A percentile compares a stretch with the other conserved stretches of the same genome.
These are phyloP conservation scores for Choanephora cucurbitarum DNA, from an alignment of 371 early-diverging fungal genomes.

Conservation along the genomic window DNA sequence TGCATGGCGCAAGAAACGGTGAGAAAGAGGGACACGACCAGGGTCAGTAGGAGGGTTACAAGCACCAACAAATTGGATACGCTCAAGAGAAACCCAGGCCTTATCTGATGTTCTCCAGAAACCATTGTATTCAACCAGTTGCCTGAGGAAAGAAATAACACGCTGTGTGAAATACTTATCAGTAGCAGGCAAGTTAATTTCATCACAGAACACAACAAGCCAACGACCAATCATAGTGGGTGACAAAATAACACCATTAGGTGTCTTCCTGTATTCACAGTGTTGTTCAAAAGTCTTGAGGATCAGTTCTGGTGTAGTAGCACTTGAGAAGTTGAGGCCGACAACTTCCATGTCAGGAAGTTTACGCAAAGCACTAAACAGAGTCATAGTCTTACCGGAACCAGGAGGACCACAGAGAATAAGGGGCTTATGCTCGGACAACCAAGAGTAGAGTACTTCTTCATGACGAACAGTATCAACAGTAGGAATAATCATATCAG, in stretches of 20 bases:
- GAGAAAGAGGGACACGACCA: slow-evolving; percentile 94
- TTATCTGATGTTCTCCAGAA: slow-evolving; percentile 94
- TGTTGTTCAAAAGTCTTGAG: slow-evolving; percentile 97
- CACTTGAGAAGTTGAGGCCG: slow-evolving; percentile 97
- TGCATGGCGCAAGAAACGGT: slow-evolving; percentile 95
- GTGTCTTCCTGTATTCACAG: slow-evolving; percentile 97
- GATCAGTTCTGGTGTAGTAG: slow-evolving; percentile 94
- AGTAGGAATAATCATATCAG: slow-evolving; percentile 97
- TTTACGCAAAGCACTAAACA: slow-evolving; percentile 94
- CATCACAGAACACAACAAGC: slow-evolving; percentile 99
- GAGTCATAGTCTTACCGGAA: slow-evolving; percentile 98
- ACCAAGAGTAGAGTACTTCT: slow-evolving; percentile 92
- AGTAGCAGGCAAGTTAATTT: slow-evolving; percentile 95
- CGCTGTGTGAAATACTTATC: slow-evolving; percentile 98
- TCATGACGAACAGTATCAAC: slow-evolving; percentile 98
- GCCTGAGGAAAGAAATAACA: slow-evolving; percentile 95
- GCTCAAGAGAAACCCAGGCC: slow-evolving; percentile 91
- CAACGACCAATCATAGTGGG: slow-evolving; percentile 88
- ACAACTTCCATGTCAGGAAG: slow-evolving; percentile 96
- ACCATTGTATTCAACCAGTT: slow-evolving; percentile 94
- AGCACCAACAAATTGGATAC: slow-evolving; percentile 98
- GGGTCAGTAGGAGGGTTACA: slow-evolving; percentile 99
- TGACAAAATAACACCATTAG: slow-evolving; percentile 87
- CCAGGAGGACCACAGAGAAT: slow-evolving; percentile 99
- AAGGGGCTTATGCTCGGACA: slow-evolving; percentile 93